A percentile compares a stretch with the other conserved stretches of the same genome.
Evolutionary conservation across 495 filamentous ascomycete genomes (phyloP).

Genomic region (Monascus purpureus): DNA sequence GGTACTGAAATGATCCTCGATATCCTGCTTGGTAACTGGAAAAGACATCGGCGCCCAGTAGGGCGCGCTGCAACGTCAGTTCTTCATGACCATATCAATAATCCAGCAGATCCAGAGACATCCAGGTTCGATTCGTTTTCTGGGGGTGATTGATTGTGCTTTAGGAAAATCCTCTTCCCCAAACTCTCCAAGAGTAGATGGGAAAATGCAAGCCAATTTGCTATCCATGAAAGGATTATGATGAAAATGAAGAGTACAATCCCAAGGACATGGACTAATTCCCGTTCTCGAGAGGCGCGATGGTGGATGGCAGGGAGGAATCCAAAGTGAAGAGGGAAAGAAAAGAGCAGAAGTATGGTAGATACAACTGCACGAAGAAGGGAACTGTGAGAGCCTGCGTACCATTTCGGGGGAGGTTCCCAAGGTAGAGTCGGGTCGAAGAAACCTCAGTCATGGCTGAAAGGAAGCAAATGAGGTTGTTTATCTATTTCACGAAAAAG

Average conservation of each 20-base stretch:
- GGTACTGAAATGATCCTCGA: conserved; percentile 88
- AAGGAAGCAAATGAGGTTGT: no score
- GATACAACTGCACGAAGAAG: conserved; percentile 5
- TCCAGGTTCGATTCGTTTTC: background rate
- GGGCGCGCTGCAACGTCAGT: conserved; percentile 14
- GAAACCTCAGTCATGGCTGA: conserved; percentile 57
- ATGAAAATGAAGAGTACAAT: background rate
- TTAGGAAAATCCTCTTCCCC: background rate
- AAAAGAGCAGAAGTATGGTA: conserved; percentile 8
- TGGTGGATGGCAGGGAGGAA: no score
- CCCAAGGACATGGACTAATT: background rate
- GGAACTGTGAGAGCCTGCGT: conserved; percentile 32
- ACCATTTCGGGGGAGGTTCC: conserved; percentile 95
- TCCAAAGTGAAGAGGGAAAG: no score
- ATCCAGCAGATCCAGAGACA: conserved; percentile 11
- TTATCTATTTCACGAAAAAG: no score
- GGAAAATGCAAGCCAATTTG: background rate
- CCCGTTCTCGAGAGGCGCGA: background rate
- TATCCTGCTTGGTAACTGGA: conserved; percentile 86
- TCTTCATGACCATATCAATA: conserved; percentile 7
- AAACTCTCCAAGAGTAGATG: background rate
- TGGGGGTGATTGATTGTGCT: background rate
- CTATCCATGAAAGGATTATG: background rate
- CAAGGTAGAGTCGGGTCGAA: conserved; percentile 86
- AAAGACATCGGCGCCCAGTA: conserved; percentile 9